Conservation (phyloP, 257 asterid genomes). For the Nemophila menziesii region DNA sequence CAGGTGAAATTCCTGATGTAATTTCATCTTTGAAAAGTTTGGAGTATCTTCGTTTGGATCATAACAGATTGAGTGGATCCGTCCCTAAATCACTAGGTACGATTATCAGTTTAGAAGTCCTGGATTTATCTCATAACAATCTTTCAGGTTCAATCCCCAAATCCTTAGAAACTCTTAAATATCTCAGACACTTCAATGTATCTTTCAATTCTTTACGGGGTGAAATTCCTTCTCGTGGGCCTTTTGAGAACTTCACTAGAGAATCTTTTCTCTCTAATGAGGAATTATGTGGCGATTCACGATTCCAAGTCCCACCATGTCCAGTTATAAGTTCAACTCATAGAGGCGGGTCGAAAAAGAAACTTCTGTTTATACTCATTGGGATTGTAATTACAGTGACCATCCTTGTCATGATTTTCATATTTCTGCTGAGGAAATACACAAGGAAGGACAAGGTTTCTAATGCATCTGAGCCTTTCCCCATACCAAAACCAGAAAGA, state of each 20-base stretch:
- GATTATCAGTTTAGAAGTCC: neutral
- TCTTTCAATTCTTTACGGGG: slow-evolving; percentile 7
- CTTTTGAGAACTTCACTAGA: slow-evolving; percentile 1
- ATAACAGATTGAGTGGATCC: too few species aligned
- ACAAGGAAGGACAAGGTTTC: too few species aligned
- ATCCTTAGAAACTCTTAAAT: slow-evolving; percentile 4
- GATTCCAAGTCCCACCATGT: neutral
- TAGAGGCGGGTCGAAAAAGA: neutral
- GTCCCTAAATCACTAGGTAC: slow-evolving; percentile 3
- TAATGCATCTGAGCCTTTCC: too few species aligned
- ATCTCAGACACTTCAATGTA: slow-evolving; percentile 1
- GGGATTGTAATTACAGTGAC: neutral
- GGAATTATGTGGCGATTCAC: neutral
- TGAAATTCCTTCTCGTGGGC: slow-evolving; percentile 5
- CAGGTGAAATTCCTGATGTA: too few species aligned
- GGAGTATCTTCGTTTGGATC: neutral
- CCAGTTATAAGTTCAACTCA: neutral
- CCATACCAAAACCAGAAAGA: too few species aligned
- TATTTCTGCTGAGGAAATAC: neutral
- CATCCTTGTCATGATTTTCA: neutral
- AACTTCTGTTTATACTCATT: neutral
- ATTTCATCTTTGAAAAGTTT: neutral
- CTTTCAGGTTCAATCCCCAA: slow-evolving; percentile 7
- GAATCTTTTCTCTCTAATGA: neutral
- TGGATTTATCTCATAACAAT: slow-evolving; percentile 4